A percentile compares a stretch with the other conserved stretches of the same genome.
phyloP scores from a whole-genome alignment of 2,329 filamentous ascomycete genomes.

The Fusarium tuaranense region DNA sequence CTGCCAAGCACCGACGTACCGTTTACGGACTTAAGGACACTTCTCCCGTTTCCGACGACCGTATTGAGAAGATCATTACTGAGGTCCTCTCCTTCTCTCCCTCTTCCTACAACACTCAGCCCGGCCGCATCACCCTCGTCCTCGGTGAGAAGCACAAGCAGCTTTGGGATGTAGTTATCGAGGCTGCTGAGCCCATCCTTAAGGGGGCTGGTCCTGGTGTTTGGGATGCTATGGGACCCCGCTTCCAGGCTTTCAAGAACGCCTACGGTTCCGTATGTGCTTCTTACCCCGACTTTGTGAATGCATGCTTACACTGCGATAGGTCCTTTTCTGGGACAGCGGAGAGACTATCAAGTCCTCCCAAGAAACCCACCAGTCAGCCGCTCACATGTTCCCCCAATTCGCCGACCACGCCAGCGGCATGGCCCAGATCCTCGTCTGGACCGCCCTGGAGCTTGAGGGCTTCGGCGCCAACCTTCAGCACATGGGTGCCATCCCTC shows the following conservation, averaged over 20 bases:
- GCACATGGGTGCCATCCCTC: conserved; percentile 40
- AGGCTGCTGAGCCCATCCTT: conserved; percentile 30
- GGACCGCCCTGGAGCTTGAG: conserved; percentile 41
- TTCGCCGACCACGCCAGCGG: conserved; percentile 35
- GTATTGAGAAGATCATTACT: conserved; percentile 44
- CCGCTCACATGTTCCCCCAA: conserved; percentile 32
- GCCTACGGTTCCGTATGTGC: conserved; percentile 42
- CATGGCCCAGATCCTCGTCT: conserved; percentile 39
- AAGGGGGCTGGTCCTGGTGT: conserved; percentile 27
- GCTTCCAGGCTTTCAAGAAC: conserved; percentile 31
- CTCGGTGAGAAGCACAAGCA: conserved; percentile 39
- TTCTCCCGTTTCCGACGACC: conserved; percentile 45
- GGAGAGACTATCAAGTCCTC: conserved; percentile 30
- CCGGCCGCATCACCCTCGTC: conserved; percentile 25
- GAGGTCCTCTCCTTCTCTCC: conserved; percentile 38
- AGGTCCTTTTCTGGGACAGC: conserved; percentile 44
- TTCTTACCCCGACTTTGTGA: not conserved
- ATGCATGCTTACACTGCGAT: not conserved
- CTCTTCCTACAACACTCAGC: conserved; percentile 42
- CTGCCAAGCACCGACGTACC: conserved; percentile 44
- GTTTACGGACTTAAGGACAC: conserved; percentile 44
- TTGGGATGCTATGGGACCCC: conserved; percentile 33
- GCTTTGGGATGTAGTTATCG: conserved; percentile 38
- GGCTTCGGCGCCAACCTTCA: conserved; percentile 43
- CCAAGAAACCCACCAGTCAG: conserved; percentile 21